Evolutionary conservation across 2,329 filamentous ascomycete genomes (phyloP).

Genomic region (Leptographium lundbergii): DNA sequence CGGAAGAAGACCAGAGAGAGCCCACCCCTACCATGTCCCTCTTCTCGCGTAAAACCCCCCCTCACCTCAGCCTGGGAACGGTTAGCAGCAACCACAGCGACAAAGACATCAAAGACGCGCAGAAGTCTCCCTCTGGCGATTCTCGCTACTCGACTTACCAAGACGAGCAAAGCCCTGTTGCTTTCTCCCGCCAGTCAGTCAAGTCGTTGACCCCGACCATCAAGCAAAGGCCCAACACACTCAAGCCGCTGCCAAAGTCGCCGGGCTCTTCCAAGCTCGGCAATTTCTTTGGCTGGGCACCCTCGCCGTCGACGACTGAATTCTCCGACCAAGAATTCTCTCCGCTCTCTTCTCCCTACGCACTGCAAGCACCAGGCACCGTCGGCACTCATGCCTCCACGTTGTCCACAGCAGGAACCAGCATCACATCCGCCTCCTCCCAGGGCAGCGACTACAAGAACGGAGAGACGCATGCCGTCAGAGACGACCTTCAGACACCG

Average conservation of each 20-base stretch:
- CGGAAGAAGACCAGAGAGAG: neutral
- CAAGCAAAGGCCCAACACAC: slow-evolving; percentile 7
- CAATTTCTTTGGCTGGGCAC: slow-evolving; percentile 41
- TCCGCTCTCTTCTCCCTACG: slow-evolving; percentile 38
- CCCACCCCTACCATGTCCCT: slow-evolving; percentile 29
- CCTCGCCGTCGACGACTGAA: slow-evolving; percentile 33
- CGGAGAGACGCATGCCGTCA: slow-evolving; percentile 26
- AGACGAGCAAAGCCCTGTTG: neutral
- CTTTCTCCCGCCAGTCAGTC: neutral
- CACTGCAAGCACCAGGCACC: slow-evolving; percentile 23
- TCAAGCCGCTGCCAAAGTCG: slow-evolving; percentile 33
- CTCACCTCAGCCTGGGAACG: slow-evolving; percentile 35
- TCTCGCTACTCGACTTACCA: slow-evolving; percentile 2
- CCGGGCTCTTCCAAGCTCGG: slow-evolving; percentile 37
- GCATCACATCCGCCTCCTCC: slow-evolving; percentile 20
- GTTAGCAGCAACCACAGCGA: neutral
- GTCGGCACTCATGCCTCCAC: slow-evolving; percentile 29
- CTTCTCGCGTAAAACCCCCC: slow-evolving; percentile 36
- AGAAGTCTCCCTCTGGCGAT: slow-evolving; percentile 1
- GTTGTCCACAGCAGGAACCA: slow-evolving; percentile 21
- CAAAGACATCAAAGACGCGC: slow-evolving; percentile 17
- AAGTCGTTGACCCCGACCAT: neutral
- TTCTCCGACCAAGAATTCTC: slow-evolving; percentile 35
- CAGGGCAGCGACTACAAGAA: neutral
- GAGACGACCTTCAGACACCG: slow-evolving; percentile 40